Evolutionary conservation across 176 grass and related monocot genomes (phyloP), one percentile per base, ranked within the genome.

Genomic region (Musa itinerans): DNA sequence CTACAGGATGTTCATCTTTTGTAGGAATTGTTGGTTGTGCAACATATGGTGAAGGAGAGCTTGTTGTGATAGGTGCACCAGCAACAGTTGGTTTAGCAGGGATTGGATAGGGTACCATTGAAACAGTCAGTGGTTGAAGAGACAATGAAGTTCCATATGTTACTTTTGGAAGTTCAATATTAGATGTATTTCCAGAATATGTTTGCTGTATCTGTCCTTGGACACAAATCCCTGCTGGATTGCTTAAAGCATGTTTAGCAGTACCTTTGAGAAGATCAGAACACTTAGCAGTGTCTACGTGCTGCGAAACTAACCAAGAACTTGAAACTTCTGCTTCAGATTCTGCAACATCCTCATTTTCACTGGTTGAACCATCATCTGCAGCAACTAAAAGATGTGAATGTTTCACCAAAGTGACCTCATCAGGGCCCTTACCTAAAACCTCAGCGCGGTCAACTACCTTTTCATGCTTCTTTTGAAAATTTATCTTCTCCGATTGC

Each of bases 311-410:
- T 81, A 89, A 80, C 86, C 87, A 93, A 76, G 86, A 94, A 73
- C 87, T 99, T 25, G 90, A 99, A 19, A 86, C 95, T 85, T 99
- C 95, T 11, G 88, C 90, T 79, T 94, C 90, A 21, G 90, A 91
- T 51, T 99, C 95, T 21, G 83, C 88, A 63, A 91, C 90, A 79
- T 90, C 95, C 67, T 99, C 95, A 76, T 99, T 99, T 87, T 99
- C 95, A 80, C 90, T 90, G n/a, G 89, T 87, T 26, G 88, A 99
- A 79, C 90, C 90, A 59, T 99, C 95, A 63, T 89, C 90, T 0
- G 86, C 87, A 48, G 83, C 90, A 84, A 93, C 85, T 65, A 90
- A 94, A 72, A 94, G 77, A 52, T 89, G 95, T 15, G 86, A 75
- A 52, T 80, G 85, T 82, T 84, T 99, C 1, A 79, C 72, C 22